Evolutionary conservation across 257 asterid genomes (phyloP), one percentile per base, ranked within the genome.

Genomic region (Jacaranda copaia): DNA sequence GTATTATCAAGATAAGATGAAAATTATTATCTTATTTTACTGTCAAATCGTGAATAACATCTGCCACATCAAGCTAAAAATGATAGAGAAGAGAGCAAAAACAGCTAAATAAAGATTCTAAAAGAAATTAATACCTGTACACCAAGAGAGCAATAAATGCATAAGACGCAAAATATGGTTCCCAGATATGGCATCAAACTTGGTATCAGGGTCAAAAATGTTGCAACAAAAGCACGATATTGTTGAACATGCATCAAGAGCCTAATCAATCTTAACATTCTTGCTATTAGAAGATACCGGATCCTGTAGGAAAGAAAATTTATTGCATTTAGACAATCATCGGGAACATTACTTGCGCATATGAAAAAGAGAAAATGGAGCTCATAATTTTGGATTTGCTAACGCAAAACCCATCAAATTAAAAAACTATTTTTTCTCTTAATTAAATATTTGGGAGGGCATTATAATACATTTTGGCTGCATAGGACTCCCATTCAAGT

Each of bases 181-280:
- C 99, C 99, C 61, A 96, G 81, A 74, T 93, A 96, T 68, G 99
- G 99, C 97, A 93, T 87, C 71, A 96, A 86, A 84, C 99, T 96
- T 75, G 99, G 99, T 83, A 96, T 79, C 78, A 93, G 92, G 80
- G 97, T 88, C 79, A 96, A 88, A 83, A 96, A 96, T 51, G 98
- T 96, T 42, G 98, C 97, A 76, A 96, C 93, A 81, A 96, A 96
- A 69, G 95, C 99, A 59, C 99, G 98, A 80, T 93, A 96, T 42
- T 87, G 96, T 68, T 71, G 79, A 72, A 96, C 97, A 71, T 89
- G 97, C 97, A 93, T 84, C 89, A 90, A 87, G 77, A 96, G 97
- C 92, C 98, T 91, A 63, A 96, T 90, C 86, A 96, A 81, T 58
- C 99, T 87, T 56, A 96, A 71, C 99, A 96, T 83, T 91, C 99